Conservation (phyloP, 2,329 filamentous ascomycete species). For the Microcyclospora tardicrescens region DNA sequence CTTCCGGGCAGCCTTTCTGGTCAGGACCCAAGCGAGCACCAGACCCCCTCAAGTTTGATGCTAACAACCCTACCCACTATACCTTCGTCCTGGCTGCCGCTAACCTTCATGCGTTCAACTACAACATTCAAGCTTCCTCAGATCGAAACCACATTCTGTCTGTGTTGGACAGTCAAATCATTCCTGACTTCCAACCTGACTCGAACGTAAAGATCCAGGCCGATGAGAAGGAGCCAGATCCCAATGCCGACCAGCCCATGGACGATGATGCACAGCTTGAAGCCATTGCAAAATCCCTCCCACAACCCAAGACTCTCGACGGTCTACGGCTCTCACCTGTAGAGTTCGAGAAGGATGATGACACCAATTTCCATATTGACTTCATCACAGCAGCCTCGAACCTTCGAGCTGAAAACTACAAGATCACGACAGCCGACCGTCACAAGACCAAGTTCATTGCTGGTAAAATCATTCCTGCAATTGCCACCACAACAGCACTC, state of each 20-base stretch:
- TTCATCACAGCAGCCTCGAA: conserved; percentile 98
- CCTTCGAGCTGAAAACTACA: conserved; percentile 93
- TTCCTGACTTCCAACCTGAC: conserved; percentile 87
- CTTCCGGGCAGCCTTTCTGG: conserved; percentile 86
- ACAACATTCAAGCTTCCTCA: conserved; percentile 67
- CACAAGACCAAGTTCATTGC: conserved; percentile 99
- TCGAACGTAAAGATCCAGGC: conserved; percentile 92
- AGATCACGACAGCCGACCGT: conserved; percentile 79
- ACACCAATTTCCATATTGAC: conserved; percentile 95
- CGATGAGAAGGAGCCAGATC: conserved; percentile 87
- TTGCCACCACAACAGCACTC: conserved; percentile 90
- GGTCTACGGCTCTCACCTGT: conserved; percentile 85
- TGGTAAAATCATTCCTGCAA: conserved; percentile 97
- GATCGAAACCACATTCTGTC: conserved; percentile 57
- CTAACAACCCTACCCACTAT: conserved; percentile 73
- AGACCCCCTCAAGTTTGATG: conserved; percentile 78
- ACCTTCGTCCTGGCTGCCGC: conserved; percentile 78
- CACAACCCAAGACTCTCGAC: conserved; percentile 64
- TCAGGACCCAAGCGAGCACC: conserved; percentile 96
- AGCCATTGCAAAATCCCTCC: conserved; percentile 58
- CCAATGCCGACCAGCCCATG: conserved; percentile 50
- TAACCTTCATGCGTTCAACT: conserved; percentile 94
- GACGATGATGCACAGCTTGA: conserved; percentile 68
- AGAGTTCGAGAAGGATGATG: conserved; percentile 98
- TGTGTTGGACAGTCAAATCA: conserved; percentile 81